phyloP scores from a whole-genome alignment of 768 basidiomycete genomes.

The Mycena indigotica region DNA sequence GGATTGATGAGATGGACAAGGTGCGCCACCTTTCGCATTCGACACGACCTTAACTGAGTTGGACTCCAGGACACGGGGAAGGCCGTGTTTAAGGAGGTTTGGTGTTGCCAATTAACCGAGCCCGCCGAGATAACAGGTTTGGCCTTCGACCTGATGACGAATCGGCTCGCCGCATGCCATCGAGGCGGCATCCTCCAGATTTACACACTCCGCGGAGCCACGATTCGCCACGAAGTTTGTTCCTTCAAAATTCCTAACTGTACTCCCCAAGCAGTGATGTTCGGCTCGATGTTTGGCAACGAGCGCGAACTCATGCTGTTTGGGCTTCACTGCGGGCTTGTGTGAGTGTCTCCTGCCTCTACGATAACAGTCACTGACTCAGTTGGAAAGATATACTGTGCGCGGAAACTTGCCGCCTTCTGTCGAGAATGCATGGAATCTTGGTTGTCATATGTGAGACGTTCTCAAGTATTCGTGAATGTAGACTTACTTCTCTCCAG shows the following conservation, averaged over 20 bases:
- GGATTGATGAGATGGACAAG: conserved; percentile 13
- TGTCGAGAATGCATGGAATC: conserved; percentile 5
- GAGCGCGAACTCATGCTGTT: conserved; percentile 21
- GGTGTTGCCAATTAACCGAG: conserved; percentile 17
- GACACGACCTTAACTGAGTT: too few relatives aligned
- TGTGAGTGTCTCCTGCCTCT: conserved; percentile 17
- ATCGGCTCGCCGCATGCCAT: conserved; percentile 24
- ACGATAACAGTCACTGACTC: conserved; percentile 1
- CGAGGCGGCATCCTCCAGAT: conserved; percentile 22
- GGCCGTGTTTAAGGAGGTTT: conserved; percentile 18
- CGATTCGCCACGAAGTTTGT: conserved; percentile 19
- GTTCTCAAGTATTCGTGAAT: background rate
- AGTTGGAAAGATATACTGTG: conserved; percentile 17
- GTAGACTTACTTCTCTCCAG: background rate
- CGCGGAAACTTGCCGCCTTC: conserved; percentile 15
- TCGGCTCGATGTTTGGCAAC: conserved; percentile 17
- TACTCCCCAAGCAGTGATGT: conserved; percentile 23
- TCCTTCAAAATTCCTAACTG: conserved; percentile 12
- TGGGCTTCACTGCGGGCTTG: conserved; percentile 21
- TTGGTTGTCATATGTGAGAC: conserved; percentile 22
- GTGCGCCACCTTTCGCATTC: too few relatives aligned
- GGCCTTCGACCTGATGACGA: conserved; percentile 22
- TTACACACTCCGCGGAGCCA: conserved; percentile 15
- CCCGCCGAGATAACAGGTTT: conserved; percentile 26
- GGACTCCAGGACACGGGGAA: conserved; percentile 3